Evolutionary conservation across 2,329 filamentous ascomycete species (phyloP).

Genomic region (Cercospora nicotianae): DNA sequence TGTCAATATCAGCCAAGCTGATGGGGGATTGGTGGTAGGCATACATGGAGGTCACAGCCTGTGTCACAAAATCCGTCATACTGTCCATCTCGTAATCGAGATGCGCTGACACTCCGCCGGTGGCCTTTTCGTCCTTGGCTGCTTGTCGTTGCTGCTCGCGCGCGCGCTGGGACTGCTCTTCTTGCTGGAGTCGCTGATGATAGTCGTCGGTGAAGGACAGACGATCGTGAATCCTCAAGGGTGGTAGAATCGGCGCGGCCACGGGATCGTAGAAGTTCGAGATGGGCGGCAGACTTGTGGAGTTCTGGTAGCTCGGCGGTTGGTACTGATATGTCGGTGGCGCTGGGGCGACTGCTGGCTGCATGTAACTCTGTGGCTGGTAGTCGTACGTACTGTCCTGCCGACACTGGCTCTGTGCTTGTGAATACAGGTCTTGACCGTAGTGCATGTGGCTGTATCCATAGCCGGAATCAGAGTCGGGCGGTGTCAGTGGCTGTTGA

Average conservation of each 20-base stretch:
- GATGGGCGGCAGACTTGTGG: slow-evolving; percentile 39
- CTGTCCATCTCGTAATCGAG: slow-evolving; percentile 95
- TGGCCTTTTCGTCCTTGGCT: slow-evolving; percentile 64
- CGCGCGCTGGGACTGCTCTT: slow-evolving; percentile 38
- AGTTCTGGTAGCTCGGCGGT: slow-evolving; percentile 32
- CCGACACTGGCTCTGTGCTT: slow-evolving; percentile 37
- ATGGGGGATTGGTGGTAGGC: slow-evolving; percentile 56
- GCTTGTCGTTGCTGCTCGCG: slow-evolving; percentile 43
- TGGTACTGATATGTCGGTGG: slow-evolving; percentile 37
- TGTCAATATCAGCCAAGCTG: slow-evolving; percentile 63
- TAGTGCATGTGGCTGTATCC: slow-evolving; percentile 45
- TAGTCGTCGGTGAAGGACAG: slow-evolving; percentile 43
- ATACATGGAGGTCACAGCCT: slow-evolving; percentile 78
- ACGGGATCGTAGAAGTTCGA: slow-evolving; percentile 47
- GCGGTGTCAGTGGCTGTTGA: slow-evolving; percentile 51
- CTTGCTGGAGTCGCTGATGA: slow-evolving; percentile 41
- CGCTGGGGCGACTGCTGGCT: slow-evolving; percentile 37
- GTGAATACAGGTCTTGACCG: slow-evolving; percentile 47
- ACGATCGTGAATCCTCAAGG: slow-evolving; percentile 47
- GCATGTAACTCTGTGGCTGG: slow-evolving; percentile 47
- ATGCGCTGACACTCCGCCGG: slow-evolving; percentile 86
- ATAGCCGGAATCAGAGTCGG: slow-evolving; percentile 48
- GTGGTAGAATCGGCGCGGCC: slow-evolving; percentile 49
- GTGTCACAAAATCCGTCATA: slow-evolving; percentile 93
- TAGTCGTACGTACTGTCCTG: slow-evolving; percentile 50